Evolutionary conservation across 2,329 filamentous ascomycete species (phyloP).

Genomic region (Aspergillus sp.): DNA sequence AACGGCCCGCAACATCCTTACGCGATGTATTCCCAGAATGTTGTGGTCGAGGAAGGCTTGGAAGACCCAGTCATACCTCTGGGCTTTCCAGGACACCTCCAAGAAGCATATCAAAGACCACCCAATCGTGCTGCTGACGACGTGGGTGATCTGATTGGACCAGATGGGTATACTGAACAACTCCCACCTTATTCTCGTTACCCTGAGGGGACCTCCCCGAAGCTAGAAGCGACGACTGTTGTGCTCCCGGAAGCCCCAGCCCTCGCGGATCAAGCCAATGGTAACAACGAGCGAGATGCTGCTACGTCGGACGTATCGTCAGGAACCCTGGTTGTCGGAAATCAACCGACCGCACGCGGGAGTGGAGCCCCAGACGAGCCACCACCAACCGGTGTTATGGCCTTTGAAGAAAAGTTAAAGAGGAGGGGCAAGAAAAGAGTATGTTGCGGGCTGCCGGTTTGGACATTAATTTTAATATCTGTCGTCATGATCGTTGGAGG

Average conservation of each 20-base stretch:
- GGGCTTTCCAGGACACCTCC: slow-evolving; percentile 69
- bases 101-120: slow-evolving; percentile 67
- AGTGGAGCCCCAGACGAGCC: slow-evolving; percentile 20
- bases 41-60: slow-evolving; percentile 58
- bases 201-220: slow-evolving; percentile 68
- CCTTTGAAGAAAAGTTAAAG: slow-evolving; percentile 46
- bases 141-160: slow-evolving; percentile 79
- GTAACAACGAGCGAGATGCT: slow-evolving; percentile 36
- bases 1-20: slow-evolving; percentile 80
- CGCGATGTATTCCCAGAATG: slow-evolving; percentile 79
- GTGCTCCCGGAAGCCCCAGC: slow-evolving; percentile 31
- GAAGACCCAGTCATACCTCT: slow-evolving; percentile 57
- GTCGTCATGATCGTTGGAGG: slow-evolving; percentile 50
- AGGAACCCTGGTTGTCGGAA: slow-evolving; percentile 23
- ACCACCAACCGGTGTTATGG: slow-evolving; percentile 37
- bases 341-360: slow-evolving; percentile 16
- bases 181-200: slow-evolving; percentile 89
- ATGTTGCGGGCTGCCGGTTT: slow-evolving; percentile 54
- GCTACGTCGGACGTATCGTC: slow-evolving; percentile 35
- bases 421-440: slow-evolving; percentile 43
- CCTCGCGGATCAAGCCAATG: slow-evolving; percentile 52
- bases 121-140: slow-evolving; percentile 72
- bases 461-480: slow-evolving; percentile 48
- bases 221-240: slow-evolving; percentile 48
- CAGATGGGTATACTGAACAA: slow-evolving; percentile 85